Base-by-base conservation (phyloP, 768 basidiomycete species). In the Amanita phalloides region DNA sequence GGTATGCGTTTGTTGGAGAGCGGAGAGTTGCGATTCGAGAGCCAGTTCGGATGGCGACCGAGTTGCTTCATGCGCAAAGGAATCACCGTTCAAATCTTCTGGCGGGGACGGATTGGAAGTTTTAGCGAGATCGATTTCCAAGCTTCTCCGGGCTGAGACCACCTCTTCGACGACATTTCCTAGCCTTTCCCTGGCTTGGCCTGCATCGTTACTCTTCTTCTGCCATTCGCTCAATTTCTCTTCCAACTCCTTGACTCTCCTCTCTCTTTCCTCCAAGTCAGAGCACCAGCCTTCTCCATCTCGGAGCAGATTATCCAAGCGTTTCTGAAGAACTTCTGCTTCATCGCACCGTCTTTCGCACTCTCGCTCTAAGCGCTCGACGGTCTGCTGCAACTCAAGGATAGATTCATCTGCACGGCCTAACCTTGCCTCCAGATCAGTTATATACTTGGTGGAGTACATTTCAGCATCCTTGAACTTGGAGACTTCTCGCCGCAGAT, bases 201-300 rank as follows among this genome's bases (percentile, higher is more conserved):
- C 78, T 13, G 82, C 82, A 42, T 81, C 79, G 51, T 78, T 75
- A 63, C 75, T 84, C 69, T 78, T 85, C 57, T 72, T 73, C 62
- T 89, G 81, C 78, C 90, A 90, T 55, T 85, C 84, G 58, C 75
- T 68, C 74, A 95, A 81, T 67, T 83, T 83, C 48, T 73, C 67
- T 65, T 96, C 90, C 23, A 98, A 71, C 49, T 81, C 83, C 46
- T 76, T 76, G 11, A 97, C 78, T 59, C 74, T 81, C 53, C 69
- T 72, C 65, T 97, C 92, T 53, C 92, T 77, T 54, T 81, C 76
- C 64, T 96, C 92, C 7, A 98, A 72, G 61, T 95, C 90, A 11
- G 77, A 71, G 45, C 86, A 75, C 85, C 91, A 95, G 58, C 76
- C 83, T 56, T 91, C 81, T 4, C 85, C 83, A 55, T 92, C 90